These are phyloP conservation scores for Craspedostauros australis DNA, from an alignment of 108 stramenopile species.

Conservation along the genomic window DNA sequence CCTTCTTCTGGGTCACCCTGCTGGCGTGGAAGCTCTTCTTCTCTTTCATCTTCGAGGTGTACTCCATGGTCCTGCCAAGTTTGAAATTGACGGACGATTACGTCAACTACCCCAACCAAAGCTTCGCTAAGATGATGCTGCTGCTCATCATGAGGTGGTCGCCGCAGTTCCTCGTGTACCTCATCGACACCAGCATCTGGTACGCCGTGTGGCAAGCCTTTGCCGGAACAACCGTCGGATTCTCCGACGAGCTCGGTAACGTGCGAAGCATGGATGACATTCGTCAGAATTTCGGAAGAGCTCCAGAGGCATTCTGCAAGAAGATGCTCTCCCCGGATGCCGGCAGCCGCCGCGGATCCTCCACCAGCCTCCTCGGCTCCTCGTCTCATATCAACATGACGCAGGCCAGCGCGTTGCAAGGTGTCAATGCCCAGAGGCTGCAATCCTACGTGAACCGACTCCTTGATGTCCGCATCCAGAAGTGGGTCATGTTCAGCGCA, in stretches of 20 bases:
- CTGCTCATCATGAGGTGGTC: constrained; percentile 85
- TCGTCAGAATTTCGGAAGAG: constrained; percentile 80
- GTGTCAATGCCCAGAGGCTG: constrained; percentile 63
- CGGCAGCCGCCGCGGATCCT: constrained; percentile 79
- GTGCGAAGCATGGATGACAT: constrained; percentile 84
- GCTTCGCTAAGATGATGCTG: constrained; percentile 72
- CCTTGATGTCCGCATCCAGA: constrained; percentile 90
- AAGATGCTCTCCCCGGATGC: constrained; percentile 90
- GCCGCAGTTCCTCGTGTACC: constrained; percentile 92
- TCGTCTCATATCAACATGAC: constrained; percentile 25
- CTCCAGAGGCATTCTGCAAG: constrained; percentile 83
- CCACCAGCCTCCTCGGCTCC: constrained; percentile 59
- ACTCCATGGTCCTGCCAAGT: constrained; percentile 90
- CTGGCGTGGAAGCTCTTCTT: constrained; percentile 93
- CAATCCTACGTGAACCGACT: constrained; percentile 86
- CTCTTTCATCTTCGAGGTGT: constrained; percentile 91
- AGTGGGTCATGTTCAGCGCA: constrained; percentile 96
- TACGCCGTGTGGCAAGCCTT: constrained; percentile 94
- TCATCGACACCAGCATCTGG: constrained; percentile 97
- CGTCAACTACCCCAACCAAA: constrained; percentile 88
- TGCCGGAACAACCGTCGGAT: constrained; percentile 89
- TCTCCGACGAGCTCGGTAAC: constrained; percentile 90
- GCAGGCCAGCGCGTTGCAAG: constrained; percentile 68
- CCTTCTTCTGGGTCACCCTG: constrained; percentile 87
- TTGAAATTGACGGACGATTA: constrained; percentile 93